Conservation (phyloP, 2,329 filamentous ascomycete species). For the Aspergillus sclerotialis region DNA sequence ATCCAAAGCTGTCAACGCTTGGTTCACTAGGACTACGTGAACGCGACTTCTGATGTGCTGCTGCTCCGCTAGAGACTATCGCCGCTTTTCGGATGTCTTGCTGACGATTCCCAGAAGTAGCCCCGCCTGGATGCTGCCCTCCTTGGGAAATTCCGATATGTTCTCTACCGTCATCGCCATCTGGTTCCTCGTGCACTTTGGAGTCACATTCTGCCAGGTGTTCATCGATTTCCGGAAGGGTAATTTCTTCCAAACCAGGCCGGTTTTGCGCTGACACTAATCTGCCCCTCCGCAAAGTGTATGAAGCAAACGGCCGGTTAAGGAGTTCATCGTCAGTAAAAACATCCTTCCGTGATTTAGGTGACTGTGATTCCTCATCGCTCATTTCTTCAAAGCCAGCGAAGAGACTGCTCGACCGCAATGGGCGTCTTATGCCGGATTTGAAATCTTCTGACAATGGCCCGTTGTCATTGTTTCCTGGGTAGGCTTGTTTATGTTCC, state of each 20-base stretch:
- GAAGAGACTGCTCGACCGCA: constrained; percentile 77
- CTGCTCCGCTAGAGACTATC: constrained; percentile 72
- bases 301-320: constrained; percentile 38
- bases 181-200: constrained; percentile 1
- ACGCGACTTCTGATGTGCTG: constrained; percentile 61
- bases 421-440: constrained; percentile 59
- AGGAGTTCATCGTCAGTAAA: constrained; percentile 40
- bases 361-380: constrained; percentile 38
- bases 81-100: constrained; percentile 69
- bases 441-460: constrained; percentile 56
- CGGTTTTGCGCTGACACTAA: constrained; percentile 30
- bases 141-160: constrained; percentile 4
- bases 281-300: constrained; percentile 36
- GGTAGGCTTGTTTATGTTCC: constrained; percentile 59
- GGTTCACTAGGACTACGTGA: constrained; percentile 41
- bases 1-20: constrained; percentile 34
- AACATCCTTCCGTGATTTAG: constrained; percentile 20
- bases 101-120: constrained; percentile 36
- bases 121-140: constrained; percentile 30
- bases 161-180: not conserved
- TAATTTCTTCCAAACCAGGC: constrained; percentile 25
- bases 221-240: constrained; percentile 32
- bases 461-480: constrained; percentile 74
- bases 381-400: constrained; percentile 71
- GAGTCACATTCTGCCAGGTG: constrained; percentile 18